Base-by-base conservation (phyloP, 352 stramenopile genomes). In the Globisporangium cederbergense region DNA sequence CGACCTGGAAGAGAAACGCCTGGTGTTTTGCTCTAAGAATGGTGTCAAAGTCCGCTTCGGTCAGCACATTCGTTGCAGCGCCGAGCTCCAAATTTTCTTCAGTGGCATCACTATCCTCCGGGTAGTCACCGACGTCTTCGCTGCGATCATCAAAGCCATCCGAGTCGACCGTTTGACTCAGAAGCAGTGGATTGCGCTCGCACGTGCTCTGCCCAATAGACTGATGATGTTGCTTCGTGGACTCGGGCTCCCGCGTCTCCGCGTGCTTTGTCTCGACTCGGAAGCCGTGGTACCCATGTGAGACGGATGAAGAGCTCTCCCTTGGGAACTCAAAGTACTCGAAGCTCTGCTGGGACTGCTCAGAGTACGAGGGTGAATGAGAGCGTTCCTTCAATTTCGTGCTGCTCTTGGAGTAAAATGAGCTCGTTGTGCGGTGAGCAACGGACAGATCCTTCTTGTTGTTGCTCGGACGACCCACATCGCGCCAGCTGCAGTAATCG, bases 401-500 rank as follows among this genome's bases (percentile, higher is more conserved):
- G 13, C 2, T 40, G 50, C 53, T 32, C 3, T 11, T 57, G 25
- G 38, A 36, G 30, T 53, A 38, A 20, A 54, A 18, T 10, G n/a
- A 34, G n/a, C 50, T 54, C 38, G 22, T 30, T 16, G 40, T 25
- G 40, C 54, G 38, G n/a, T 40, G n/a, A 36, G 38, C 60, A 7
- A 60, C 25, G 18, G 50, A 25, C 40, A 50, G 18, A 2, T 20
- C 46, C 36, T 60, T 30, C 25, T 60, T 30, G n/a, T 22, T n/a
- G 8, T 60, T 36, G 20, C 42, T 43, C 1, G 32, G 25, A 16
- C 20, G 62, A 16, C 22, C 52, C 11, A 49, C 45, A 13, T 55
- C 28, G 10, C 61, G 55, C 68, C 68, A 72, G 40, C 55, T 65
- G 52, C 65, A 74, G 34, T 72, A 74, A 65, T 74, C 65, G 18